Evolutionary conservation across 192 early-diverging fungal genomes (phyloP).

Genomic region (Entomortierella chlamydospora): DNA sequence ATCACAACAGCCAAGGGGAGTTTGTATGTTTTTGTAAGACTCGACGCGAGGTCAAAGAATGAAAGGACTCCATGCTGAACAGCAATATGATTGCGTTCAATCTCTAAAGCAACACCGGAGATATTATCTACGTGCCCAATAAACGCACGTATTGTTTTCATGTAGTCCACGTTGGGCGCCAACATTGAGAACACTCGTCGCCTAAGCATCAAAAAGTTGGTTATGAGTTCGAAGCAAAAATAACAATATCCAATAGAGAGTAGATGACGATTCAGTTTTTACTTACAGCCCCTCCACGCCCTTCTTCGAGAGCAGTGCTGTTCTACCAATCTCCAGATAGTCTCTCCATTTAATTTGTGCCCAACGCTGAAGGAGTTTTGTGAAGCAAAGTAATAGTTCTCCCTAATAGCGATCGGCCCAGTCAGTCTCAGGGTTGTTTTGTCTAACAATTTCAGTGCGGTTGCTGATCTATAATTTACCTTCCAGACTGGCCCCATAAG

Average conservation of each 20-base stretch:
- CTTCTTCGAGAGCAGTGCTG: constrained; percentile 18
- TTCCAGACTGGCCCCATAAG: constrained; percentile 61
- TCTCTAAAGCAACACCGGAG: constrained; percentile 41
- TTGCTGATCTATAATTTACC: constrained; percentile 34
- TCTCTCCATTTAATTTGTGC: constrained; percentile 54
- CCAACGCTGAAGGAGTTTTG: constrained; percentile 57
- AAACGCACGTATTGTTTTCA: constrained; percentile 55
- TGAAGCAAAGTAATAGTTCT: constrained; percentile 56
- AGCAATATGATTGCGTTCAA: constrained; percentile 56
- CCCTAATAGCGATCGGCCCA: constrained; percentile 35
- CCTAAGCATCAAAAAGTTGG: background rate
- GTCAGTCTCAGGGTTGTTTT: background rate
- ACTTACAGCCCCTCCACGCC: constrained; percentile 39
- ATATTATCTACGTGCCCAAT: constrained; percentile 58
- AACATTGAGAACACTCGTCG: constrained; percentile 53
- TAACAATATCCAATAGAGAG: background rate
- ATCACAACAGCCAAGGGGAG: constrained; percentile 56
- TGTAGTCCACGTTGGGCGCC: constrained; percentile 56
- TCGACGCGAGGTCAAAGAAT: constrained; percentile 57
- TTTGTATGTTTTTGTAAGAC: constrained; percentile 20
- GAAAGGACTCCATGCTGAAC: constrained; percentile 63
- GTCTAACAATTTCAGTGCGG: background rate
- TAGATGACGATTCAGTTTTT: no score
- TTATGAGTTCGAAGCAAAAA: background rate
- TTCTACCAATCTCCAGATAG: constrained; percentile 38